These are phyloP conservation scores for Hyphopichia fennica DNA, from an alignment of 1,139 yeast species.

Conservation along the genomic window DNA sequence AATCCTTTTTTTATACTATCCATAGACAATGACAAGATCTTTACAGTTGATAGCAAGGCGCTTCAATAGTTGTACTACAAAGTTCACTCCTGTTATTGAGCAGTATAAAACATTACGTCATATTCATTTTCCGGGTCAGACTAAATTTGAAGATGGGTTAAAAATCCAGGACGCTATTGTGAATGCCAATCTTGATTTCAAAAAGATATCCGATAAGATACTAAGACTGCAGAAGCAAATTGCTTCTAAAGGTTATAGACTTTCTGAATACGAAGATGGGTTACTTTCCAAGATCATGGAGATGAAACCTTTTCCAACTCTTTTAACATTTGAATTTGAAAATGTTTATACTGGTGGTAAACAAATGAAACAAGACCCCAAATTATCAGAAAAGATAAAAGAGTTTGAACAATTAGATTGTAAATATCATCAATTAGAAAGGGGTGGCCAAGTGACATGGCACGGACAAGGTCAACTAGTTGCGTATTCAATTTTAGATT, in stretches of 20 bases:
- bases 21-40: background rate
- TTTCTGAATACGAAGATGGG: conserved; percentile 47
- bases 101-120: conserved; percentile 52
- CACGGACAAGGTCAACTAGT: conserved; percentile 97
- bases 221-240: conserved; percentile 37
- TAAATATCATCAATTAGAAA: conserved; percentile 64
- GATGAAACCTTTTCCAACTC: conserved; percentile 61
- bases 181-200: conserved; percentile 61
- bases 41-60: conserved; percentile 4
- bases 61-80: conserved; percentile 15
- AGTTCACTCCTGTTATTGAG: conserved; percentile 32
- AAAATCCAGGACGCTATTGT: conserved; percentile 62
- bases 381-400: conserved; percentile 29
- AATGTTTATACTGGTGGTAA: conserved; percentile 91
- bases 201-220: conserved; percentile 53
- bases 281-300: conserved; percentile 44
- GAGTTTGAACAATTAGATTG: conserved; percentile 44
- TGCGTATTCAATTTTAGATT: conserved; percentile 77
- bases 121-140: conserved; percentile 57
- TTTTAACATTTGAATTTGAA: conserved; percentile 77
- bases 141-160: conserved; percentile 60
- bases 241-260: conserved; percentile 37
- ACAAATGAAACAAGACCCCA: conserved; percentile 57
- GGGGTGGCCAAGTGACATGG: conserved; percentile 98
- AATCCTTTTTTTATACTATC: no score